Conservation (phyloP, 2,329 filamentous ascomycete species). For the Fusarium sp. region DNA sequence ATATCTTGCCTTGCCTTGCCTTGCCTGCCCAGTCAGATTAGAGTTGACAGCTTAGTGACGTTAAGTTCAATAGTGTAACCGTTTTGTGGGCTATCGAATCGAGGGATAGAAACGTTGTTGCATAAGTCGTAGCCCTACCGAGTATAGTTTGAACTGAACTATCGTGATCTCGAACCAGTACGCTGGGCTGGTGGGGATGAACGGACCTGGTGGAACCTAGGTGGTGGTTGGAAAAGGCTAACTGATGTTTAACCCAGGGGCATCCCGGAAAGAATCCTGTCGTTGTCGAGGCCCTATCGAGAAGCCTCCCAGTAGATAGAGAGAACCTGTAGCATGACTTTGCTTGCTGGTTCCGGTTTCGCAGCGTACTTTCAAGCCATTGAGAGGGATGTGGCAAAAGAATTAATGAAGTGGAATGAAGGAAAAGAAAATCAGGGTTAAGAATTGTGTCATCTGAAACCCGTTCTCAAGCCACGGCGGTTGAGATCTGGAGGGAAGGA, state of each 20-base stretch:
- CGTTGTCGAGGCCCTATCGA: background rate
- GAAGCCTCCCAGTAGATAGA: background rate
- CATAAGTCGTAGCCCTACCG: constrained; percentile 39
- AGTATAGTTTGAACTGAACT: constrained; percentile 32
- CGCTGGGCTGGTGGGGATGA: constrained; percentile 40
- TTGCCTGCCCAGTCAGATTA: background rate
- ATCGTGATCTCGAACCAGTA: constrained; percentile 39
- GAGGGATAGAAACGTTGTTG: constrained; percentile 14
- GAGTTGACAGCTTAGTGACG: background rate
- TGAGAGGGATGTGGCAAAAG: constrained; percentile 26
- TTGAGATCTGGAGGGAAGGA: constrained; percentile 3
- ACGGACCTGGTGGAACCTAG: constrained; percentile 39
- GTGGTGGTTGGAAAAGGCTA: constrained; percentile 30
- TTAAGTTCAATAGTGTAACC: constrained; percentile 9
- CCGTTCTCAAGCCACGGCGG: constrained; percentile 19
- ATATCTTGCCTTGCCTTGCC: background rate
- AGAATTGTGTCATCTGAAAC: constrained; percentile 17
- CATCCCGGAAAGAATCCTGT: constrained; percentile 5
- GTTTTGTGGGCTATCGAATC: constrained; percentile 16
- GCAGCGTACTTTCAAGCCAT: constrained; percentile 15
- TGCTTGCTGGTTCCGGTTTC: background rate
- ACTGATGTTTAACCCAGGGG: constrained; percentile 17
- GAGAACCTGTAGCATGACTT: background rate
- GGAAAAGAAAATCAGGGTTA: constrained; percentile 4
- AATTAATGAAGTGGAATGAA: constrained; percentile 32